A percentile compares a stretch with the other conserved stretches of the same genome.
Evolutionary conservation across 768 basidiomycete genomes (phyloP).

Genomic region (Agaricus subrufescens): DNA sequence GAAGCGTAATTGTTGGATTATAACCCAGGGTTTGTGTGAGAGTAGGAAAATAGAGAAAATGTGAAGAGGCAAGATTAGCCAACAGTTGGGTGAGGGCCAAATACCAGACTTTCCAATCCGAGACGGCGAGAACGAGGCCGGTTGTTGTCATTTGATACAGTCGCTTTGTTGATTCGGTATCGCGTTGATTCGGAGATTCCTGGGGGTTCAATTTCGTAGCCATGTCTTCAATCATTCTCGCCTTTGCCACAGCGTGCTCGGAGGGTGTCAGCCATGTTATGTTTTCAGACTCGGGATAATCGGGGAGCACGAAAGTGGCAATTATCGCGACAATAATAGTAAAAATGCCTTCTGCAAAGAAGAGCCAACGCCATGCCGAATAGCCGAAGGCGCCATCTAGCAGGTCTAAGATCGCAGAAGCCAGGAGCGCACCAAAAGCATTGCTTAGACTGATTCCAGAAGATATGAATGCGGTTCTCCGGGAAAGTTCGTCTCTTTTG

Average conservation of each 20-base stretch:
- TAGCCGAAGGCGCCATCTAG: slow-evolving; percentile 69
- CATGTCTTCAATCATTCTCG: slow-evolving; percentile 59
- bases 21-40: slow-evolving; percentile 66
- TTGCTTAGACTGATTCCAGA: slow-evolving; percentile 76
- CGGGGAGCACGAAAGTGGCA: slow-evolving; percentile 65
- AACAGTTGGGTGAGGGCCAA: slow-evolving; percentile 28
- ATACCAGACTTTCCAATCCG: slow-evolving; percentile 75
- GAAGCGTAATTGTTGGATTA: slow-evolving; percentile 53
- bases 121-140: slow-evolving; percentile 55
- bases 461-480: slow-evolving; percentile 61
- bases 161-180: background rate
- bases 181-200: slow-evolving; percentile 9
- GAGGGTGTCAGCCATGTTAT: slow-evolving; percentile 50
- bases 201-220: background rate
- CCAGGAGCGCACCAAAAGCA: slow-evolving; percentile 77
- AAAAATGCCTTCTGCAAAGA: slow-evolving; percentile 61
- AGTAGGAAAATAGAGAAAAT: slow-evolving; percentile 75
- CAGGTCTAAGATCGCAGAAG: slow-evolving; percentile 66
- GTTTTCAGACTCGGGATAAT: slow-evolving; percentile 54
- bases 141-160: background rate
- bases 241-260: slow-evolving; percentile 52
- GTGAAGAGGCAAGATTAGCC: slow-evolving; percentile 54
- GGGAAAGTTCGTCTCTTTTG: slow-evolving; percentile 63
- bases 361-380: slow-evolving; percentile 77
- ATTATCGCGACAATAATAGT: slow-evolving; percentile 46